phyloP scores from a whole-genome alignment of 345 rosid genomes.

The Kernera saxatilis region DNA sequence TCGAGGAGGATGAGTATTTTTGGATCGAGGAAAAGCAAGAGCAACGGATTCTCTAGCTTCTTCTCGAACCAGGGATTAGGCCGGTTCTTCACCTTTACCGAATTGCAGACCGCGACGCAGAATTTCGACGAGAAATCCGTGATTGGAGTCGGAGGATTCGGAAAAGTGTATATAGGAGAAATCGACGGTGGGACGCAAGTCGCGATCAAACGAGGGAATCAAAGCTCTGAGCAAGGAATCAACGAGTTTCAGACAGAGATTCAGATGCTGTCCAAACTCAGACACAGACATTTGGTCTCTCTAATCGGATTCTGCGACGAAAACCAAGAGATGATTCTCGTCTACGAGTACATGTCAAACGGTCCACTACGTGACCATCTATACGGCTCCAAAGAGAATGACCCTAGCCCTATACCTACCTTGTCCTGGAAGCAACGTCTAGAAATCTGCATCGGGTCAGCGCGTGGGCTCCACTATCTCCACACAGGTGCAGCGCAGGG shows the following conservation, averaged over 20 bases:
- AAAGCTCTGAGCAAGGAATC: constrained; percentile 70
- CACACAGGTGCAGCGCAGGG: constrained; percentile 74
- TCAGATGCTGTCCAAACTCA: constrained; percentile 74
- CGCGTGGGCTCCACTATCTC: constrained; percentile 78
- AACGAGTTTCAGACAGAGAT: constrained; percentile 87
- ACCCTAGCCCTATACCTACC: constrained; percentile 37
- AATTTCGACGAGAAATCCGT: constrained; percentile 67
- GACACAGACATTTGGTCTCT: constrained; percentile 80
- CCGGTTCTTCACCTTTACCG: constrained; percentile 48
- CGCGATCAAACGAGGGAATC: constrained; percentile 69
- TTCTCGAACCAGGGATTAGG: constrained; percentile 64
- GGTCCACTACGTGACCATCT: constrained; percentile 83
- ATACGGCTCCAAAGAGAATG: constrained; percentile 43
- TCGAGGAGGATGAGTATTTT: constrained; percentile 49
- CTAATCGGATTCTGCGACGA: constrained; percentile 80
- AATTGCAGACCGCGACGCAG: constrained; percentile 60
- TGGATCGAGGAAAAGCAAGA: constrained; percentile 55
- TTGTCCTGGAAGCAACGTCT: constrained; percentile 79
- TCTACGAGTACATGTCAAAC: constrained; percentile 77
- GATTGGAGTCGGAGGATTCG: constrained; percentile 83
- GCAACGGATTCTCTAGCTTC: constrained; percentile 40
- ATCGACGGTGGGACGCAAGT: constrained; percentile 62
- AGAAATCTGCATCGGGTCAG: constrained; percentile 79
- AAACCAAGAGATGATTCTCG: constrained; percentile 79
- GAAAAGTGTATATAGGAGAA: constrained; percentile 64